Base-by-base conservation (phyloP, 2,329 filamentous ascomycete genomes). In the Alternaria panax region DNA sequence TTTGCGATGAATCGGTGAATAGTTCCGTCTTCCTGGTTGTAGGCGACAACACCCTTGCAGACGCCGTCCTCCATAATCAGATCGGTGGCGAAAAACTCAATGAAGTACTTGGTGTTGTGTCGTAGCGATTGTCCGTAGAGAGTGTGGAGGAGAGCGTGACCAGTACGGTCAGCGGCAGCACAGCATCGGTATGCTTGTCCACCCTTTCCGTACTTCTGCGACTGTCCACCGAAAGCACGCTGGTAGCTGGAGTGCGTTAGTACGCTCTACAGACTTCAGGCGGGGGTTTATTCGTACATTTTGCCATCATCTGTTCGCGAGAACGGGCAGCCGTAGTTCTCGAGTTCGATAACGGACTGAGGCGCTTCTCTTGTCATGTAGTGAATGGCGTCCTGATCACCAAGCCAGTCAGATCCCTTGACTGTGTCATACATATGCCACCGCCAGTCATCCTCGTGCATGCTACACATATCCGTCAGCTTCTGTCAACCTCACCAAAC, bases 361-460 rank as follows among this genome's bases (percentile, higher is more conserved):
- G 93, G 93, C 63, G 93, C 93, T 83, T 97, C 93, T 75, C 93
- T 88, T 74, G 93, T 97, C 93, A 97, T 97, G 85, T 97, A 97
- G 83, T 97, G 93, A 77, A 97, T 97, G 67, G 93, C 93, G 79
- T 97, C 93, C 82, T 97, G 93, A 81, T 97, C 93, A 80, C 93
- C 93, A 51, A 97, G 88, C 93, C 93, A 97, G 85, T 97, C 93
- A 68, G 92, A 96, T 68, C 93, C 93, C 86, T 97, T 97, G 78
- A 97, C 93, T 42, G 93, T 97, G 80, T 97, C 93, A 85, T 97
- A 97, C 93, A 97, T 97, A 83, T 97, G 93, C 93, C 93, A 97
- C 85, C 93, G 89, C 93, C 93, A 97, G 83, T 97, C 93, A 76
- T 97, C 93, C 84, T 94, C 88, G 86, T 97, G 93, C 93, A 97